Evolutionary conservation across 2,329 filamentous ascomycete genomes (phyloP), one percentile per base, ranked within the genome.

Genomic region (Fusarium mexicanum): DNA sequence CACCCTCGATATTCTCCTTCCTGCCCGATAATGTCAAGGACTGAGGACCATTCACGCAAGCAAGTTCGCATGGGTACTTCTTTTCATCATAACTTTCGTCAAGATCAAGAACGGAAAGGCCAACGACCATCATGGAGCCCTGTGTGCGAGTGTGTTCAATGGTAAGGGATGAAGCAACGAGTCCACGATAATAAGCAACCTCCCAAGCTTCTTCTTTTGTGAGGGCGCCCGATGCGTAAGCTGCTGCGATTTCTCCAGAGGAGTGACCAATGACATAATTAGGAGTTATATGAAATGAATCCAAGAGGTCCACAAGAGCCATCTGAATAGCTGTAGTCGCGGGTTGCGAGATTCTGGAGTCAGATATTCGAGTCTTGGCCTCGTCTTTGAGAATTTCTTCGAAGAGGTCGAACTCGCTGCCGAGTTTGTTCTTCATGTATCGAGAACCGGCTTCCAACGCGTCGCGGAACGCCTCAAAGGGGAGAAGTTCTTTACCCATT

Each of bases 211-310:
- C 77, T 54, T 83, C 76, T 26, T 78, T 77, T 5, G 80, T 79
- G 26, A 87, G 77, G 22, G 79, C 79, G 1, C 80, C 82, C 2
- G 77, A 78, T 14, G 85, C 83, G 61, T 83, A 85, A 2, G 85
- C 84, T 12, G 85, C 85, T 2, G 85, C 85, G 38, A 87, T 83
- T 61, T 87, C 85, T 5, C 85, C 85, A 2, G 85, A 86, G 2
- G 85, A 86, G 69, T 87, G 85, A 1, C 85, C 85, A 13, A 86
- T 77, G 8, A 85, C 83, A 24, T 79, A 74, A 11, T 66, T 69
- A 5, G 84, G 82, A 2, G 50, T 57, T 38, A 86, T 74, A 16
- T 73, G 77, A 20, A 83, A 79, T 6, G 80, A 79, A 14, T 63
- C 59, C 9, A 86, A 72, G 9, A 86, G 77, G 41, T 86, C 84